Evolutionary conservation across 345 rosid species (phyloP), one percentile per base, ranked within the genome.

Genomic region (Eucalyptus pauciflora): DNA sequence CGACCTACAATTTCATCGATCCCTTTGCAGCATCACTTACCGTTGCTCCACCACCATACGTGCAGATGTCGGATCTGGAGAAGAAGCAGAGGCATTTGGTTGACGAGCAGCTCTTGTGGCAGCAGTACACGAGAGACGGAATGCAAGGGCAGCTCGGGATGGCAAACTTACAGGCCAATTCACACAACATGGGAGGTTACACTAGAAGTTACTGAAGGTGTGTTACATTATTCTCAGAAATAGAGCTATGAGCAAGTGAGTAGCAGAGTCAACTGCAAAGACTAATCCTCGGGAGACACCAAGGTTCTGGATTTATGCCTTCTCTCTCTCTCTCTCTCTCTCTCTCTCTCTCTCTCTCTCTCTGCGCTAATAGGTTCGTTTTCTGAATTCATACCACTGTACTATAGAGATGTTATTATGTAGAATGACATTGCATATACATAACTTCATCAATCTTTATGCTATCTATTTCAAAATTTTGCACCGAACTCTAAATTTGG

Each of bases 41-140:
- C 18, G 88, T 94, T 20, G 91, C 93, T 0, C 95, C 96, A 2
- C 96, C 96, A 2, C 29, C 96, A 3, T 94, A 90, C 85, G 94
- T 94, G 76, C 96, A 95, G 64, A 93, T 95, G 93, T 92, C 95
- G 8, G 96, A 94, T 85, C 62, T 94, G 88, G 97, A 93, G 91
- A 94, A 92, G 93, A 94, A 94, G 89, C 96, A 94, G 88, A 91
- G 89, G 89, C 76, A 93, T 51, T 87, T 94, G 90, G 71, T 87
- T 58, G 95, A 94, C 43, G 96, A 95, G 89, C 95, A 93, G 89
- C 50, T 91, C 13, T 90, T 94, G 94, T 95, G 96, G 96, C 94
- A 92, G 83, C 94, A 93, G 50, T 94, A 93, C 81, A 89, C 91
- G 33, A 91, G 90, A 29, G 87, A 91, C 88, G 95, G 97, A 52